Evolutionary conservation across 225 moss, liverwort and hornwort genomes (phyloP), one percentile per base, ranked within the genome.

Genomic region (Neckera pumila): DNA sequence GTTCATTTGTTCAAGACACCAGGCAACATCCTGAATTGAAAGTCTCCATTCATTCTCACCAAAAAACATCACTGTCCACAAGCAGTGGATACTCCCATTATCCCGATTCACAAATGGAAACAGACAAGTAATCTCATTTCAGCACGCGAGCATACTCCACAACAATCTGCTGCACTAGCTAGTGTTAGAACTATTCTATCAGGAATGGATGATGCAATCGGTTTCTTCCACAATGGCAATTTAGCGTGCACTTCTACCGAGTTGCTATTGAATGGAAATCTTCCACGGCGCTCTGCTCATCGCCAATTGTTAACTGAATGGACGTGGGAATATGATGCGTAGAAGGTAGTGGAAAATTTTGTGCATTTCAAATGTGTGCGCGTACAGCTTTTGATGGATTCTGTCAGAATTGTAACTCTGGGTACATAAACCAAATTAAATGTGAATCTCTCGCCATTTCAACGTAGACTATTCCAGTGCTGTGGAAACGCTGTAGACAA

Each of bases 331-430:
- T 17, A 17, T 8, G 19, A 10, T 42, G 28, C 0, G 38, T 19
- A 6, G 5, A 19, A 42, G 13, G 18, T 12, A 12, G 0, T 5
- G 4, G 1, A 9, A 13, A 3, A 9, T 40, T 59, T 5, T 13
- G 17, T 36, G 28, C 42, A 59, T 5, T n/a, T 79, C 40, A 19
- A 12, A 27, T 18, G 40, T 16, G 56, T 18, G 26, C 6, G 7
- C 3, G 10, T 12, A 4, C 0, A 14, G 9, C 0, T 58, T 7
- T 12, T 2, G 28, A 28, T 38, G 57, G 11, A 5, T 17, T 56
- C 1, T 25, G 26, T 4, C 10, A 17, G 3, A 27, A 3, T 1
- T 15, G 2, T 0, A 12, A n/a, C 3, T 27, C 5, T 2, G n/a
- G 11, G 40, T 57, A 8, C 40, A 18, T 7, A 11, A 5, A 12